Conservation (phyloP, 225 moss, liverwort and hornwort species). For the Bryoerythrophyllum caledonicum region DNA sequence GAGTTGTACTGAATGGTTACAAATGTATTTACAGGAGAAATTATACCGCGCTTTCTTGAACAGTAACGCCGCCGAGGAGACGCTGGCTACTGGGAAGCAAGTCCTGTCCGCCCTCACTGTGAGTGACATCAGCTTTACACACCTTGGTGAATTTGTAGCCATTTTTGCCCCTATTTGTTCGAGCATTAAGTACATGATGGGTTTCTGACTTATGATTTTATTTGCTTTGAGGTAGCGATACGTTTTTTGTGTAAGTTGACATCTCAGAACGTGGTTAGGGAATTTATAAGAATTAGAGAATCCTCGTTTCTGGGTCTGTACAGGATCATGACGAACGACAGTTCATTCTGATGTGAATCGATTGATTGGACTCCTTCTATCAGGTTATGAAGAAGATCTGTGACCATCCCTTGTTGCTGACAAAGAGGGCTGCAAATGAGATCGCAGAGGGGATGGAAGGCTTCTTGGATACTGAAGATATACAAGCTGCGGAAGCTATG, state of each 20-base stretch:
- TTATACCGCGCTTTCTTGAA: conserved; percentile 90
- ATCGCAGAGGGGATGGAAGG: conserved; percentile 97
- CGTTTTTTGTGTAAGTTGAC: neutral
- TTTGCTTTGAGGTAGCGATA: neutral
- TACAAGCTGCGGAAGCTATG: conserved; percentile 78
- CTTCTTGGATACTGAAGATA: conserved; percentile 58
- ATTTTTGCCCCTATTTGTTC: neutral
- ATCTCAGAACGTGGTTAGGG: too few relatives aligned
- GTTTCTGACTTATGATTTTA: neutral
- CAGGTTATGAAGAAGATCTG: conserved; percentile 99
- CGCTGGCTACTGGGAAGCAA: conserved; percentile 40
- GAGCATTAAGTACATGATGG: neutral
- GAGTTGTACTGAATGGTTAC: neutral
- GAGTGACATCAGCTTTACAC: conserved; percentile 8
- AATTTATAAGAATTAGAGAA: neutral
- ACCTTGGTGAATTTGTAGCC: neutral
- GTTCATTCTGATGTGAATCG: neutral
- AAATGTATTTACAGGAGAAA: conserved; percentile 55
- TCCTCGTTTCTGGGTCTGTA: neutral
- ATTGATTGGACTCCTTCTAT: neutral
- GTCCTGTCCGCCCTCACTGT: conserved; percentile 61
- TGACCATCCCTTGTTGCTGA: conserved; percentile 88
- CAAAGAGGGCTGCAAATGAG: conserved; percentile 89
- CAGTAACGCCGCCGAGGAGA: conserved; percentile 69
- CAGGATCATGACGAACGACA: too few relatives aligned